Evolutionary conservation across 2,329 filamentous ascomycete genomes (phyloP), one percentile per base, ranked within the genome.

Genomic region (Neofusicoccum sp.): DNA sequence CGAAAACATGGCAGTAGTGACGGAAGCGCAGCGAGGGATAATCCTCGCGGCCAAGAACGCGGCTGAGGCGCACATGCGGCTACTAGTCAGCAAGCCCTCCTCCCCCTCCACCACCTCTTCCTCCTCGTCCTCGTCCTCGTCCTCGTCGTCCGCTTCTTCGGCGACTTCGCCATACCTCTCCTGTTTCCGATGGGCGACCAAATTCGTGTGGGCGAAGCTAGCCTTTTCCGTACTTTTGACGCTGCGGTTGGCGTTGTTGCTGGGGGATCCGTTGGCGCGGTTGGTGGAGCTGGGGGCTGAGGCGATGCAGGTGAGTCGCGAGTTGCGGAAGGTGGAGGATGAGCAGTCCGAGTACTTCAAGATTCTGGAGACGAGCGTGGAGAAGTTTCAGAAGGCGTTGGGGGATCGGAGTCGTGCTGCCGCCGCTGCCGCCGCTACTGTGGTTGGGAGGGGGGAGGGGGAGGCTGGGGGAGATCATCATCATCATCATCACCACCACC

Each of bases 171-270:
- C 49, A 6, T 86, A 86, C 66, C 77, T 85, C 7, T 78, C 75
- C 12, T 82, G 81, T 14, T 78, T 85, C 37, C 79, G 78, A 34
- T 85, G 81, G 66, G 82, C 83, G 0, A 84, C 84, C 78, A 83
- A 85, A 61, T 85, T 85, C 64, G 83, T 85, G 22, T 85, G 83
- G 83, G 83, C 83, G 0, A 86, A 86, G 68, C 83, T 81, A 56
- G 82, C 83, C 0, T 85, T 85, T 65, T 85, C 82, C n/a, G 82
- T 85, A 48, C 72, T 85, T 1, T 74, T 86, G 1, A 77, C 85
- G 1, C 77, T 86, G 2, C 84, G 84, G 63, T 74, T 85, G 3
- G 79, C 81, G 0, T 78, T 82, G 0, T 74, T 85, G 1, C 72
- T 85, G 0, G 80, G 80, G 0, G 79, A 82, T 7, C 70, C 68